Base-by-base conservation (phyloP, 164 flowering plant genomes). In the Tetrastigma voinierianum region DNA sequence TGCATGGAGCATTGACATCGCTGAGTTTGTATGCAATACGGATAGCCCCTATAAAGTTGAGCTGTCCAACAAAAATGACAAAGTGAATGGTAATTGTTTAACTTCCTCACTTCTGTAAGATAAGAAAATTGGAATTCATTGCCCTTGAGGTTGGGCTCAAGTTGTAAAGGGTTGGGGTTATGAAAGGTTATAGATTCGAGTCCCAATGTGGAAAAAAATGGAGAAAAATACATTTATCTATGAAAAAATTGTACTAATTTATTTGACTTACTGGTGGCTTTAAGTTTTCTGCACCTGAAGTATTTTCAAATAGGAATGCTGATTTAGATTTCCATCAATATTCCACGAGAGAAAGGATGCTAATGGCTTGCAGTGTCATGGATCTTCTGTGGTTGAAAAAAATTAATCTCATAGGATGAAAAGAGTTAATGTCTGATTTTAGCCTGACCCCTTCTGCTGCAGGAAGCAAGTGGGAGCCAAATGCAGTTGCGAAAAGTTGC, bases 41-140 rank as follows among this genome's bases (percentile, higher is more conserved):
- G 15, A 7, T 14, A n/a, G n/a, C 16, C 52, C 52, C 16, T 15
- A 4, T 49, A 17, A 49, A 49, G 52, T 49, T 49, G n/a, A 49
- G 15, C 14, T 2, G 16, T 14, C n/a, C n/a, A n/a, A 49, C 15
- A n/a, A 49, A 2, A 49, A 7, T 49, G n/a, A 49, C 15, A 14
- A n/a, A 49, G 52, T 49, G 52, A 49, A 15, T 16, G 52, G 52
- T 49, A n/a, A 49, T 49, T 49, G n/a, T 49, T n/a, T n/a, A 49
- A 14, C n/a, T 49, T 12, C 52, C 52, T 14, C 52, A 49, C n/a
- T n/a, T n/a, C 52, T 49, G 52, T 15, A 49, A 49, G 15, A 49
- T 49, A 49, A 14, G 15, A 49, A 12, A 49, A 4, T 49, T 49
- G 52, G n/a, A 49, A n/a, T 12, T 13, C 52, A 49, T 12, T n/a